A percentile compares a stretch with the other conserved stretches of the same genome.
phyloP scores from a whole-genome alignment of 179 eudicot species.

The Gypsophila paniculata region DNA sequence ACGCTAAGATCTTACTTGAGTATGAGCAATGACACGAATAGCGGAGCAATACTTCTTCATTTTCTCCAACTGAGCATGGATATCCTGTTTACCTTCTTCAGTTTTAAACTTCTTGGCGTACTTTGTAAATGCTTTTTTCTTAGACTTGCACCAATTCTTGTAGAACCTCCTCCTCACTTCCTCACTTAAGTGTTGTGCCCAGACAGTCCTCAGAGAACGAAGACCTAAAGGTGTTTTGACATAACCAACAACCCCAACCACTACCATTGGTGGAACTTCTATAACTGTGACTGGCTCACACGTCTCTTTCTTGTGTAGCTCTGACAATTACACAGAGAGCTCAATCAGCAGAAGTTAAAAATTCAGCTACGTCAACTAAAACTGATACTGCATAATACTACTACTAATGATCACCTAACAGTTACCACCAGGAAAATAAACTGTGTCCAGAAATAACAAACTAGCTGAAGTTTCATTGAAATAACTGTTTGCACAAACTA shows the following conservation, averaged over 20 bases:
- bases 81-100: slow-evolving; percentile 66
- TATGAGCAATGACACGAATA: slow-evolving; percentile 68
- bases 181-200: slow-evolving; percentile 82
- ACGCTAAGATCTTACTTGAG: slow-evolving; percentile 41
- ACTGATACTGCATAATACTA: neutral
- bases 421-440: neutral
- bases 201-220: slow-evolving; percentile 62
- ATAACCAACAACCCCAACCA: slow-evolving; percentile 74
- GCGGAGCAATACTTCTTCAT: slow-evolving; percentile 61
- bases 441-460: neutral
- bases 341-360: neutral
- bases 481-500: neutral
- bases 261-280: slow-evolving; percentile 71
- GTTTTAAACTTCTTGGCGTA: slow-evolving; percentile 56
- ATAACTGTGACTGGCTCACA: slow-evolving; percentile 73
- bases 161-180: slow-evolving; percentile 71
- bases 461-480: neutral
- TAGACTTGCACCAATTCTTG: slow-evolving; percentile 83
- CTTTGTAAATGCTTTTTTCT: slow-evolving; percentile 74
- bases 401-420: neutral
- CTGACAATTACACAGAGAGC: slow-evolving; percentile 21
- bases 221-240: slow-evolving; percentile 69
- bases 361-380: neutral
- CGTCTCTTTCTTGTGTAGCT: slow-evolving; percentile 76
- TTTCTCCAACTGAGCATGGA: slow-evolving; percentile 59